Percentiles rank a stretch among this genome's conserved stretches.
phyloP scores from a whole-genome alignment of 179 eudicot genomes.

The Silene coronaria region DNA sequence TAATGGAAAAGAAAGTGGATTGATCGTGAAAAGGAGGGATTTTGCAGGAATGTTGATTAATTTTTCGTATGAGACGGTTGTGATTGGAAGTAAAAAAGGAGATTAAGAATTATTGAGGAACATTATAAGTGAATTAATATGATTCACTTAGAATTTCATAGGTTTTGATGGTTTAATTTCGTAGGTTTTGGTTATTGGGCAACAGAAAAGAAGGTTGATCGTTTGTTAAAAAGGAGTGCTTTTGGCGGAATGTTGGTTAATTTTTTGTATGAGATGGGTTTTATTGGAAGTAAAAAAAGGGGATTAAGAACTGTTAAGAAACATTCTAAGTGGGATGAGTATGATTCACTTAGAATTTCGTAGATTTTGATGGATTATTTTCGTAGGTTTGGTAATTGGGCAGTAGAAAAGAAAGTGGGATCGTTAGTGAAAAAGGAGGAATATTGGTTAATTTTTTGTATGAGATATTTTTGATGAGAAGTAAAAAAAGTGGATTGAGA shows the following conservation, averaged over 20 bases:
- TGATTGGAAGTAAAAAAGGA: too few species aligned
- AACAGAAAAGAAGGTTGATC: too few species aligned
- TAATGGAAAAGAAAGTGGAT: background rate
- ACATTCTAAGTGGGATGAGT: background rate
- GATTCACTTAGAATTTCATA: background rate
- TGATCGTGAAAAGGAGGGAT: background rate
- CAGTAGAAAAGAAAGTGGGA: too few species aligned
- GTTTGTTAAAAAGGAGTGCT: too few species aligned
- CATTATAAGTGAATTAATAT: background rate
- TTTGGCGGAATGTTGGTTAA: background rate
- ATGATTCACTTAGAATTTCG: background rate
- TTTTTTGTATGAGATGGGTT: too few species aligned
- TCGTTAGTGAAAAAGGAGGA: background rate
- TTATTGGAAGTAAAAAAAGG: background rate
- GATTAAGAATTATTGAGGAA: background rate
- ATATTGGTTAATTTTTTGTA: too few species aligned
- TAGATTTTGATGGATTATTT: too few species aligned
- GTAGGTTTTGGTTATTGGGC: too few species aligned
- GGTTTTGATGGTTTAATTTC: too few species aligned
- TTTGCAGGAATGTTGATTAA: too few species aligned
- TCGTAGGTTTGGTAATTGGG: too few species aligned
- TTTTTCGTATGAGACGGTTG: too few species aligned
- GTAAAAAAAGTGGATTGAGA: background rate
- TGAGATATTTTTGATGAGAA: background rate
- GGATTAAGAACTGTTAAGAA: background rate